Evolutionary conservation across 2,329 filamentous ascomycete genomes (phyloP), one percentile per base, ranked within the genome.

Genomic region (Teratosphaeria pseudoeucalypti): DNA sequence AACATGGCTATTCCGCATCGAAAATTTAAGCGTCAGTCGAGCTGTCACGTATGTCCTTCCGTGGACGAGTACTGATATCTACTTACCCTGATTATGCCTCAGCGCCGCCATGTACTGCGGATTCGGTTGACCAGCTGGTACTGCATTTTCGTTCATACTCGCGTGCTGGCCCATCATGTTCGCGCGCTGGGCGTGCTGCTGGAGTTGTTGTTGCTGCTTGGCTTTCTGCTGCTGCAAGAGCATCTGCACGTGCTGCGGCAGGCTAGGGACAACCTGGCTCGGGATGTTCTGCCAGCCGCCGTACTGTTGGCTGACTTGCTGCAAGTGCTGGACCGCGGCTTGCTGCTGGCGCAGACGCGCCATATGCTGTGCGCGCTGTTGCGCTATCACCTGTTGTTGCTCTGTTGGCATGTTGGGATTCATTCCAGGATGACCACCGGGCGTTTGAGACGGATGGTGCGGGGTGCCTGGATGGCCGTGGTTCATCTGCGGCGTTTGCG

Each of bases 31-130:
- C 54, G 32, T 37, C 29, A 39, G 23, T 7, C 29, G 29, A 26
- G 10, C 23, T 14, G 16, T 56, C 7, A 16, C 43, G 11, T 6
- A 19, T 14, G 43, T 57, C 43, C 32, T 54, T 61, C 34, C 62
- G 57, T 57, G 57, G 43, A 56, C 65, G 65, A 53, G n/a, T 39
- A 39, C 12, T 39, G n/a, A 57, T 55, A 65, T 62, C 59, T 58
- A 66, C 66, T 58, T 55, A 16, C 64, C 65, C 59, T 71, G 70
- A 54, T 71, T 68, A 14, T 64, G 60, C 9, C 69, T 60, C 23
- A 72, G 60, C 27, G 68, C 67, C 55, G 65, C 64, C 69, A 73
- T 72, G 53, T 71, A 72, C 54, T 73, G 70, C 60, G 64, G 68
- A 61, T 72, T 66, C 10, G 63, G 63, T 57, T 62, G 59, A 23